phyloP scores from a whole-genome alignment of 371 early-diverging fungal species.

The Rhizomucor pusillus region DNA sequence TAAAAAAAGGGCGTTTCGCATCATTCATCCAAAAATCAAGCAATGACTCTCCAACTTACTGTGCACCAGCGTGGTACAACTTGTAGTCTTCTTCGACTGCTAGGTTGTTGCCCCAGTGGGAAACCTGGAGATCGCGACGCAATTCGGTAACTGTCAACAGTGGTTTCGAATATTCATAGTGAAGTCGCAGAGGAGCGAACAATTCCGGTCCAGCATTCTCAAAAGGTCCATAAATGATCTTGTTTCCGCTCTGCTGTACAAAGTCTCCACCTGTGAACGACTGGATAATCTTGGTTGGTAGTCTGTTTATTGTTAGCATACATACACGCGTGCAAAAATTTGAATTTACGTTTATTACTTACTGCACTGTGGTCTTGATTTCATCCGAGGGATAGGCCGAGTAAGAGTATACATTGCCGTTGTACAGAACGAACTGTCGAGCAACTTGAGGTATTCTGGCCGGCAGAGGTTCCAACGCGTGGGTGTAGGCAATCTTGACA shows the following conservation, averaged over 20 bases:
- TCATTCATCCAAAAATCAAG: neutral
- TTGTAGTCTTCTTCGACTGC: slow-evolving; percentile 84
- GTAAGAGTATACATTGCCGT: slow-evolving; percentile 59
- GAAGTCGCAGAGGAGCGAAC: slow-evolving; percentile 45
- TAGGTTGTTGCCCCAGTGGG: slow-evolving; percentile 84
- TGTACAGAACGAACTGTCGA: slow-evolving; percentile 64
- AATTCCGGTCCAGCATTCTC: slow-evolving; percentile 39
- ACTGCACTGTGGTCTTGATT: slow-evolving; percentile 81
- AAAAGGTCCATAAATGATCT: slow-evolving; percentile 81
- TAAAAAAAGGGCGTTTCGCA: slow-evolving; percentile 17
- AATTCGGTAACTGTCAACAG: slow-evolving; percentile 65
- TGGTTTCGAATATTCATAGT: slow-evolving; percentile 67
- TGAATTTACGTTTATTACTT: slow-evolving; percentile 14
- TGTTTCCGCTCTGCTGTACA: slow-evolving; percentile 41
- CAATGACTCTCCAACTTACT: slow-evolving; percentile 39
- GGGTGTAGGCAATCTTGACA: slow-evolving; percentile 59
- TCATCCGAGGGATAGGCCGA: slow-evolving; percentile 71
- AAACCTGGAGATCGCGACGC: slow-evolving; percentile 76
- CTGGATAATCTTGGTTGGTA: slow-evolving; percentile 35
- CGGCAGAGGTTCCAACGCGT: slow-evolving; percentile 67
- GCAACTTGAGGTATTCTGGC: slow-evolving; percentile 66
- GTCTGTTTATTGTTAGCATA: slow-evolving; percentile 15
- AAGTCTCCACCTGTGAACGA: slow-evolving; percentile 37
- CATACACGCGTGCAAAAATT: neutral
- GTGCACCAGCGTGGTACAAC: slow-evolving; percentile 80